A percentile compares a stretch with the other conserved stretches of the same genome.
These are phyloP conservation scores for Solanum medicagineum DNA, from an alignment of 257 asterid species.

Conservation along the genomic window DNA sequence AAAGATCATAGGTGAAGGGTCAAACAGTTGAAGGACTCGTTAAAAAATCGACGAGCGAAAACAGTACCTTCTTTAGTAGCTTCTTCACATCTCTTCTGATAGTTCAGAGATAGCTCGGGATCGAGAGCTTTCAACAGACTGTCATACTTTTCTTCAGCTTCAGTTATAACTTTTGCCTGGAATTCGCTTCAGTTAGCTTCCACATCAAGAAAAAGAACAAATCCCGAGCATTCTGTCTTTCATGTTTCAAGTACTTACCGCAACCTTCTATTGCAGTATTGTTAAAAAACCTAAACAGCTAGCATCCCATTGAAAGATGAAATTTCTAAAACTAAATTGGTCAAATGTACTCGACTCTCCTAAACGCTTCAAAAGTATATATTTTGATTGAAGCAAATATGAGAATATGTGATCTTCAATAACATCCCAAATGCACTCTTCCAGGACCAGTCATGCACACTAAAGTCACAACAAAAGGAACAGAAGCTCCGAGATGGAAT, in stretches of 20 bases:
- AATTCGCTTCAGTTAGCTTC: background rate
- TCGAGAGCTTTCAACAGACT: constrained; percentile 39
- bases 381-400: background rate
- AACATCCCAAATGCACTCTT: background rate
- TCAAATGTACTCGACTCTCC: background rate
- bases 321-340: background rate
- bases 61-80: constrained; percentile 80
- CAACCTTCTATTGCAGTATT: background rate
- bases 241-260: background rate
- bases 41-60: background rate
- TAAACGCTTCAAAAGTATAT: background rate
- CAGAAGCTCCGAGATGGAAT: background rate
- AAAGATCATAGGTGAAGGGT: background rate
- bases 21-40: background rate
- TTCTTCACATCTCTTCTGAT: constrained; percentile 78
- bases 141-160: constrained; percentile 67
- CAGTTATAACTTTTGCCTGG: constrained; percentile 64
- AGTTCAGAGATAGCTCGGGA: constrained; percentile 36
- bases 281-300: background rate
- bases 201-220: background rate
- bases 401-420: background rate
- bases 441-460: background rate
- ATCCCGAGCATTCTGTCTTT: background rate
- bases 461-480: background rate
- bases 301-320: background rate